These are phyloP conservation scores for Monocercomonoides exilis DNA, from an alignment of 78 protist species.

Conservation along the genomic window DNA sequence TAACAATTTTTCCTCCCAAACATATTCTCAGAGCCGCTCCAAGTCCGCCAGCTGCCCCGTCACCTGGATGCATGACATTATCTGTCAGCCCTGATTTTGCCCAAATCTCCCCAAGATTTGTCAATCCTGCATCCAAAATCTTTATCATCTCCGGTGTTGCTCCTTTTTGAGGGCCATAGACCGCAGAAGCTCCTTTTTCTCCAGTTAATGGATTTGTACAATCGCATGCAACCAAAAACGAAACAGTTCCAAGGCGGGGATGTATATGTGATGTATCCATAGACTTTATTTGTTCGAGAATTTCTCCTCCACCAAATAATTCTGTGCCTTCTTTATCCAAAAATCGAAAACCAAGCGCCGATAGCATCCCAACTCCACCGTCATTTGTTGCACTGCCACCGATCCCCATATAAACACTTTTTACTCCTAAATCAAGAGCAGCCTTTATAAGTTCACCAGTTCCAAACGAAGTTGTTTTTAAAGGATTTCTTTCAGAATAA, in stretches of 20 bases:
- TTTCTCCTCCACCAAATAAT: background rate
- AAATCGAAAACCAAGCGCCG: background rate
- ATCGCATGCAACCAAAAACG: background rate
- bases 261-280: background rate
- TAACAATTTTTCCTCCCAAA: background rate
- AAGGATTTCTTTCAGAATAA: background rate
- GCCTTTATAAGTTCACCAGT: background rate
- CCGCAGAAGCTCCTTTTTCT: background rate
- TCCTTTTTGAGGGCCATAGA: background rate
- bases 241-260: background rate
- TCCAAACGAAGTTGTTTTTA: background rate
- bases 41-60: slow-evolving; percentile 8
- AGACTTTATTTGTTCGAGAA: background rate
- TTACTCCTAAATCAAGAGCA: background rate
- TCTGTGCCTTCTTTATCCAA: background rate
- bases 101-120: background rate
- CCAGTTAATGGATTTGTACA: background rate
- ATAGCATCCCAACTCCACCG: background rate
- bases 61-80: background rate
- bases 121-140: background rate
- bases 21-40: background rate
- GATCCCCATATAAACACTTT: background rate
- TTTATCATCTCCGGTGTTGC: background rate
- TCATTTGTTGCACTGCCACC: background rate
- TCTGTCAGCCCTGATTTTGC: background rate